Evolutionary conservation across 371 early-diverging fungal genomes (phyloP).

Genomic region (Umbelopsis sp.): DNA sequence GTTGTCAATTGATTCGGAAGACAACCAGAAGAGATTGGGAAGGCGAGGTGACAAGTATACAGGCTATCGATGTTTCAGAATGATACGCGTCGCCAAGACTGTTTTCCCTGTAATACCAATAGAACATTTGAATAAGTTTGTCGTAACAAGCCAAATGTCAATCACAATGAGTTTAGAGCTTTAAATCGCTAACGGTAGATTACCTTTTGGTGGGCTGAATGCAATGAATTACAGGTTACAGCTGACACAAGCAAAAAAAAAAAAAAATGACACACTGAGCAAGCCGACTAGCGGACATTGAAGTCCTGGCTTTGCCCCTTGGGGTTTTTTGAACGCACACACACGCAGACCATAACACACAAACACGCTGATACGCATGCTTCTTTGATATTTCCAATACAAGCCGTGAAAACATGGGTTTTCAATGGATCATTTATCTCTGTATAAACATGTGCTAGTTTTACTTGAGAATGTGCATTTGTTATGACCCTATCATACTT

Average conservation of each 20-base stretch:
- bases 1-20: not conserved
- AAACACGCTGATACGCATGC: too few relatives aligned
- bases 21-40: not conserved
- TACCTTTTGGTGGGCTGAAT: conserved; percentile 4
- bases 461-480: too few relatives aligned
- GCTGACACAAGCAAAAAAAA: not conserved
- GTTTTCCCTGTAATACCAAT: not conserved
- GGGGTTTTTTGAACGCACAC: not conserved
- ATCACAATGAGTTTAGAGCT: not conserved
- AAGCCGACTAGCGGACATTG: conserved; percentile 12
- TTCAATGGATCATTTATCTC: too few relatives aligned
- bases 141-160: not conserved
- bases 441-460: too few relatives aligned
- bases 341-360: not conserved
- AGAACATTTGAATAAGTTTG: not conserved
- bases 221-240: not conserved
- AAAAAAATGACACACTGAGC: conserved; percentile 16
- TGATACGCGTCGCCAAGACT: conserved; percentile 12
- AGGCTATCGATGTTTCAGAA: conserved; percentile 6
- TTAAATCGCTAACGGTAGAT: not conserved
- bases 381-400: too few relatives aligned
- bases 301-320: not conserved
- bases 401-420: too few relatives aligned
- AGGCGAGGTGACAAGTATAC: not conserved
- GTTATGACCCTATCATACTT: too few relatives aligned